Conservation (phyloP, 2,329 filamentous ascomycete species). For the Diaporthe ampelina region DNA sequence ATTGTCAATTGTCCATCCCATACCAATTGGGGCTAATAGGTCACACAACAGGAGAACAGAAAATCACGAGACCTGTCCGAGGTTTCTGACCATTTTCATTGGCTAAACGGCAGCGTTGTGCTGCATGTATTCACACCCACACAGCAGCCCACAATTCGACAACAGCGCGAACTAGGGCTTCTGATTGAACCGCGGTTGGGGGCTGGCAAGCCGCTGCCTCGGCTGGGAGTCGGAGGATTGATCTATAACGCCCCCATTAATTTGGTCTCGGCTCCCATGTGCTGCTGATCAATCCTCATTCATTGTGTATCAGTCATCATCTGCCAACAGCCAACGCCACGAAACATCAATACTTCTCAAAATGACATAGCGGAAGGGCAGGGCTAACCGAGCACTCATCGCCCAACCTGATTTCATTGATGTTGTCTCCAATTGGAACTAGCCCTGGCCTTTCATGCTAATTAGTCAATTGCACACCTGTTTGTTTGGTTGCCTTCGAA, state of each 20-base stretch:
- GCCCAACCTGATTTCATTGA: neutral
- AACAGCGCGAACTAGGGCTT: neutral
- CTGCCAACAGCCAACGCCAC: neutral
- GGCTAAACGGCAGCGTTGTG: neutral
- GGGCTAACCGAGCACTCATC: neutral
- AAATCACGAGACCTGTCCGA: neutral
- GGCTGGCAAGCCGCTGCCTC: constrained; percentile 19
- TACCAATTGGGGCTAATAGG: neutral
- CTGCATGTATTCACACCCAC: constrained; percentile 16
- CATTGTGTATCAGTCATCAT: neutral
- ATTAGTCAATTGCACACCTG: neutral
- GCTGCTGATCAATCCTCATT: constrained; percentile 8
- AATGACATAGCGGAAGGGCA: neutral
- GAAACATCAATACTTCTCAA: neutral
- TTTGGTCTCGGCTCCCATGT: constrained; percentile 12
- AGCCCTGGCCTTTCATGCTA: neutral
- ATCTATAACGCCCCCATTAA: neutral
- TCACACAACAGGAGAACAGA: constrained; percentile 8
- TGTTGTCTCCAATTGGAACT: neutral
- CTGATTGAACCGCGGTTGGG: neutral
- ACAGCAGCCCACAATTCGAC: neutral
- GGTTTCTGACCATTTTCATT: neutral
- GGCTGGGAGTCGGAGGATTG: neutral
- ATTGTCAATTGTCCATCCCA: neutral
- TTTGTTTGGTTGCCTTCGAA: neutral